Conservation (phyloP, 164 flowering plant genomes). For the Warburgia ugandensis region DNA sequence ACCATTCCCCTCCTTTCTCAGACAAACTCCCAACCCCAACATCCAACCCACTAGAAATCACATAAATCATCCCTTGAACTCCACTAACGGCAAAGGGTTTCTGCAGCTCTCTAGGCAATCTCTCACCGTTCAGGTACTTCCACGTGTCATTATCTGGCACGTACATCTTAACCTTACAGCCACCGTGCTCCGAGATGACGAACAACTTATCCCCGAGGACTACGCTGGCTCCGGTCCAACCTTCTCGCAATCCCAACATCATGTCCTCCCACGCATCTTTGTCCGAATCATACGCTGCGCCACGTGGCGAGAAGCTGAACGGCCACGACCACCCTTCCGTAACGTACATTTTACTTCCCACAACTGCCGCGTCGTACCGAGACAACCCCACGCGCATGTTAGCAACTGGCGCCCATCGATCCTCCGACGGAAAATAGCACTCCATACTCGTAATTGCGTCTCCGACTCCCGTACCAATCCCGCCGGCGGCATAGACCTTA, state of each 20-base stretch:
- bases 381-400: conserved; percentile 22
- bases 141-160: conserved; percentile 32
- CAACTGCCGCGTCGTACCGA: conserved; percentile 36
- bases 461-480: conserved; percentile 16
- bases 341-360: conserved; percentile 32
- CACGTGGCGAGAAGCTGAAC: conserved; percentile 35
- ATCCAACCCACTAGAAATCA: conserved; percentile 27
- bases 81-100: conserved; percentile 35
- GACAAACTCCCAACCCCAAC: conserved; percentile 33
- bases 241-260: conserved; percentile 46
- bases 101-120: conserved; percentile 34
- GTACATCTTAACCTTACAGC: conserved; percentile 35
- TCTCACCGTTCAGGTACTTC: conserved; percentile 29
- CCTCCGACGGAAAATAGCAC: conserved; percentile 26
- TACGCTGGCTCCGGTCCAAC: conserved; percentile 49
- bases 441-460: conserved; percentile 30
- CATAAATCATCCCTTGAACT: conserved; percentile 30
- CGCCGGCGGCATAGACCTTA: conserved; percentile 39
- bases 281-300: conserved; percentile 33
- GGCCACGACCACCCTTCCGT: conserved; percentile 74
- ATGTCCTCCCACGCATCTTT: conserved; percentile 43
- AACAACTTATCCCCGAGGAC: conserved; percentile 30
- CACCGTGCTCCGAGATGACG: conserved; percentile 43
- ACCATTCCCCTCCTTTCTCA: conserved; percentile 6
- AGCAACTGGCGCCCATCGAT: conserved; percentile 29